phyloP scores from a whole-genome alignment of 2,329 filamentous ascomycete species.

The Mariannaea sp. region DNA sequence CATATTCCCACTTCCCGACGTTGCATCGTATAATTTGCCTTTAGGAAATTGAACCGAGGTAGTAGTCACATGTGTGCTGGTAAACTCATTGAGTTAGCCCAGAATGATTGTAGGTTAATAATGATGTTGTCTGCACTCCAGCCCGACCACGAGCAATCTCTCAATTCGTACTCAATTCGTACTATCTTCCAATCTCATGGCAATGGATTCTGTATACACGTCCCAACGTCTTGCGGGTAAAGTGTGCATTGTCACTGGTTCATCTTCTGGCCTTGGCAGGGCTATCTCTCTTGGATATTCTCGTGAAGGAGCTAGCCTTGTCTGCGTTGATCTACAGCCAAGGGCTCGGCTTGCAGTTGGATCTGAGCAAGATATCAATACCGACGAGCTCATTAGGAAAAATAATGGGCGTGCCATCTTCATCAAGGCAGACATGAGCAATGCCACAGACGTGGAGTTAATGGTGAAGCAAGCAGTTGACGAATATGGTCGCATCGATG shows the following conservation, averaged over 20 bases:
- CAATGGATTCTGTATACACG: not conserved
- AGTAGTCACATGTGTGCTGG: too few relatives aligned
- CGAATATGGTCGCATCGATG: conserved; percentile 30
- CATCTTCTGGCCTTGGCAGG: conserved; percentile 52
- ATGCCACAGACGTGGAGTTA: conserved; percentile 42
- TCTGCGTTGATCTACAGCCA: conserved; percentile 48
- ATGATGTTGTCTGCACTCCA: not conserved
- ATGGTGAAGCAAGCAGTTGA: conserved; percentile 39
- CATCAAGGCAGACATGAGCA: conserved; percentile 49
- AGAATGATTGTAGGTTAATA: not conserved
- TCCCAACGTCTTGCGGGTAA: conserved; percentile 23
- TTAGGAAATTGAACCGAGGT: too few relatives aligned
- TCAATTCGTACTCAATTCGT: not conserved
- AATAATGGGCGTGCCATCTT: conserved; percentile 47
- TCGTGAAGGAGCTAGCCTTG: conserved; percentile 47
- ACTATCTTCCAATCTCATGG: not conserved
- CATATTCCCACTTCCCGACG: too few relatives aligned
- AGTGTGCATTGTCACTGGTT: conserved; percentile 52
- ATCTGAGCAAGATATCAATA: conserved; percentile 37
- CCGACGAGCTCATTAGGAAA: conserved; percentile 42
- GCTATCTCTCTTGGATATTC: conserved; percentile 52
- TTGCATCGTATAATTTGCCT: too few relatives aligned
- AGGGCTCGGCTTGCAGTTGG: conserved; percentile 34
- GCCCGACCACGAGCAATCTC: not conserved
- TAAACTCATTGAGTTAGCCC: not conserved